Evolutionary conservation across 176 grass and related monocot genomes (phyloP).

Genomic region (Triticum monococcum): DNA sequence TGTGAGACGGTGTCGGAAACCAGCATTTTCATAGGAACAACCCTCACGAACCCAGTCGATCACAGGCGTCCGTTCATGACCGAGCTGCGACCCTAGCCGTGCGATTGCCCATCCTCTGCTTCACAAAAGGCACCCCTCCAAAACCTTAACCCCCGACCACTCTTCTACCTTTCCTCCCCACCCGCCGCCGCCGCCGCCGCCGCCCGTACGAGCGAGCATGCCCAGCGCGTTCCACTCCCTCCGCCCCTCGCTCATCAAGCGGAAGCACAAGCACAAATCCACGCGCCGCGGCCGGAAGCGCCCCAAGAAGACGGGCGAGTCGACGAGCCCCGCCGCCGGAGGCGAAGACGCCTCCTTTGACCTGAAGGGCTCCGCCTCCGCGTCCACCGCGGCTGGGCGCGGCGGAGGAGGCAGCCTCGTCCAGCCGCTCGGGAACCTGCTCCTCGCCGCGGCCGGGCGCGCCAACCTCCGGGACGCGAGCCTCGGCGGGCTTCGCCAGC

Average conservation of each 20-base stretch:
- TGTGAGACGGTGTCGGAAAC: neutral
- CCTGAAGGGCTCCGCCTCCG: conserved; percentile 35
- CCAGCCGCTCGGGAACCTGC: conserved; percentile 85
- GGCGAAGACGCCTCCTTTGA: conserved; percentile 45
- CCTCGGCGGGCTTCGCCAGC: conserved; percentile 52
- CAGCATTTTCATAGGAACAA: neutral
- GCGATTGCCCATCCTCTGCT: neutral
- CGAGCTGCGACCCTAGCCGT: neutral
- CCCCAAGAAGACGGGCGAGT: conserved; percentile 6
- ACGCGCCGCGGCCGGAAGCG: conserved; percentile 3
- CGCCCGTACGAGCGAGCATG: conserved; percentile 18
- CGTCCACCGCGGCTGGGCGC: neutral
- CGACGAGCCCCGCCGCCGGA: conserved; percentile 20
- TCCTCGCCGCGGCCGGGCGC: conserved; percentile 31
- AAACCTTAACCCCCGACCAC: neutral
- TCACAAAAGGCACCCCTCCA: neutral
- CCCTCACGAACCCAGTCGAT: neutral
- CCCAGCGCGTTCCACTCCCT: conserved; percentile 46
- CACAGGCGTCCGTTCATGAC: conserved; percentile 1
- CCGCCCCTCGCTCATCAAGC: conserved; percentile 11
- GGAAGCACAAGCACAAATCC: conserved; percentile 22
- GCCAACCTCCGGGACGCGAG: conserved; percentile 67
- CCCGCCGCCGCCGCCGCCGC: conserved; percentile 16
- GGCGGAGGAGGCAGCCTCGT: conserved; percentile 34
- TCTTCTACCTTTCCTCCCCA: neutral